Conservation (phyloP, 2,329 filamentous ascomycete genomes). For the Diaporthe sp. region DNA sequence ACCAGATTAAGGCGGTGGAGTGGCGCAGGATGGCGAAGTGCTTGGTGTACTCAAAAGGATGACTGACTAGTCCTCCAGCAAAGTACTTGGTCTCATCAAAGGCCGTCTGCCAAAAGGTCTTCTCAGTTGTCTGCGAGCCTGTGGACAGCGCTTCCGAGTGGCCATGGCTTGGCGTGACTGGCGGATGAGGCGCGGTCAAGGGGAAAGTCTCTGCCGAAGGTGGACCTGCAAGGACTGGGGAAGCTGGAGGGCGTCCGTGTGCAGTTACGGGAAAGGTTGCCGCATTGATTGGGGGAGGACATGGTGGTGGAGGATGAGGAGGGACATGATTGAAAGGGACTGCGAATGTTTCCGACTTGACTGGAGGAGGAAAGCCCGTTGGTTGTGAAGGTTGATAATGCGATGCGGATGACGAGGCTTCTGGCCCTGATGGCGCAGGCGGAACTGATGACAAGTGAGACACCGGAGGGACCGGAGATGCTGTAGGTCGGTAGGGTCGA, state of each 20-base stretch:
- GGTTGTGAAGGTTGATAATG: conserved; percentile 1
- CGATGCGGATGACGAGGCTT: neutral
- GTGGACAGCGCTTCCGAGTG: neutral
- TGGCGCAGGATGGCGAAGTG: conserved; percentile 78
- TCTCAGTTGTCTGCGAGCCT: conserved; percentile 32
- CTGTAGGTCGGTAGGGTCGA: conserved; percentile 8
- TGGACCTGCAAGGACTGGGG: conserved; percentile 3
- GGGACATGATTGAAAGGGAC: neutral
- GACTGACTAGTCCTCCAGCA: conserved; percentile 73
- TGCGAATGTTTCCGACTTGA: conserved; percentile 9
- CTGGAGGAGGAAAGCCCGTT: conserved; percentile 1
- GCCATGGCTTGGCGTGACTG: neutral
- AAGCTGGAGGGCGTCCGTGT: conserved; percentile 4
- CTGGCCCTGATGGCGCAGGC: neutral
- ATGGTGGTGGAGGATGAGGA: neutral
- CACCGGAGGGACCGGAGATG: neutral
- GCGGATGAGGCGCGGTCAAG: neutral
- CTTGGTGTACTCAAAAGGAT: conserved; percentile 74
- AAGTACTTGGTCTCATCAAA: conserved; percentile 74
- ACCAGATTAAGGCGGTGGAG: conserved; percentile 74
- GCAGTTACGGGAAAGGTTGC: conserved; percentile 9
- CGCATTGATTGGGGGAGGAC: neutral
- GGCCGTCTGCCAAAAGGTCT: conserved; percentile 60
- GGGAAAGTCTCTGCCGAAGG: neutral
- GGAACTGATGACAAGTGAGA: neutral